Evolutionary conservation across 495 filamentous ascomycete species (phyloP).

Genomic region (Tricharina praecox): DNA sequence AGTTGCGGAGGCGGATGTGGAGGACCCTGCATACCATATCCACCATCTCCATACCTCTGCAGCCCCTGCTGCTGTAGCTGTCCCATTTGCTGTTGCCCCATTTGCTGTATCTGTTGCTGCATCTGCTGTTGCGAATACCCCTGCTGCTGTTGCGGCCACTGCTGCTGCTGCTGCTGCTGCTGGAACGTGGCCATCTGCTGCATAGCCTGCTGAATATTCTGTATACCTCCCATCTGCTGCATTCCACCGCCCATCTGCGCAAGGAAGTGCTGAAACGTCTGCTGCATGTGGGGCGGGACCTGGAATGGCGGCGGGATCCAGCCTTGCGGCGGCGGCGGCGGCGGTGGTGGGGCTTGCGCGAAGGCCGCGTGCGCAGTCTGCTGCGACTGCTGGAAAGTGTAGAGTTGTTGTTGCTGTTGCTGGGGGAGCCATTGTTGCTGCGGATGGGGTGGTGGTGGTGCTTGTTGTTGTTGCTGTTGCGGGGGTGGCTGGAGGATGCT

Average conservation of each 20-base stretch:
- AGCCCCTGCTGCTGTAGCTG: conserved; percentile 11
- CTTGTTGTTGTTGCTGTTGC: neutral
- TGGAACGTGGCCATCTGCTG: conserved; percentile 6
- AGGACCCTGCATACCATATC: neutral
- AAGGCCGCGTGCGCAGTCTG: neutral
- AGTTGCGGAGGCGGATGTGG: neutral
- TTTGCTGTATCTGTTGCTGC: neutral
- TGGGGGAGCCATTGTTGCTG: neutral
- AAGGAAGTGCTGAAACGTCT: conserved; percentile 5
- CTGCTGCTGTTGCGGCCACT: neutral
- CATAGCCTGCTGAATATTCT: neutral
- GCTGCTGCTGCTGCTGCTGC: conserved; percentile 1
- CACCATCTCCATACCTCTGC: neutral
- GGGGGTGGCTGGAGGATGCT: neutral
- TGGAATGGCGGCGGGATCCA: conserved; percentile 4
- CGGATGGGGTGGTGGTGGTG: neutral
- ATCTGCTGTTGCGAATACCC: conserved; percentile 7
- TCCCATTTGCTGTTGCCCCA: conserved; percentile 6
- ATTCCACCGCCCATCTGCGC: neutral
- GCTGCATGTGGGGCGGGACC: conserved; percentile 12
- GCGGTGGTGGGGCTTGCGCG: neutral
- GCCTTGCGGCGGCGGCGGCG: conserved; percentile 7
- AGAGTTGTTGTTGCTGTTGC: neutral
- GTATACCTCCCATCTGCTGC: neutral
- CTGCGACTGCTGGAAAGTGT: neutral